phyloP scores from a whole-genome alignment of 768 basidiomycete genomes.

The Boletus pseudopeckii region DNA sequence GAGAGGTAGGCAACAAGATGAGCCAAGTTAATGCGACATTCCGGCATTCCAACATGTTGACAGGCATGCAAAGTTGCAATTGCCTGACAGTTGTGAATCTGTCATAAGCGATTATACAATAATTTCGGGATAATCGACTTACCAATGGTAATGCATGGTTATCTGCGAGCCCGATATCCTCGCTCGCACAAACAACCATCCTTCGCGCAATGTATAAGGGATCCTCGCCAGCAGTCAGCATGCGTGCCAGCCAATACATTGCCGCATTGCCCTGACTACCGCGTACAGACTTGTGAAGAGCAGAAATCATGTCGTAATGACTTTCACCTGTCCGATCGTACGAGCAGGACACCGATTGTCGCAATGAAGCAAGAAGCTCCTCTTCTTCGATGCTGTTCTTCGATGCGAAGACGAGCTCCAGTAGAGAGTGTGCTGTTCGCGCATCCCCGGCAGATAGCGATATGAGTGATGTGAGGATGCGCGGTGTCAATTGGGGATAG shows the following conservation, averaged over 20 bases:
- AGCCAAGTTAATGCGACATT: slow-evolving; percentile 74
- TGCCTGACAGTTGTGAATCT: slow-evolving; percentile 40
- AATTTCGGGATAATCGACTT: slow-evolving; percentile 14
- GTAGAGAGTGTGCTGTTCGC: slow-evolving; percentile 70
- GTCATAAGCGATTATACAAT: slow-evolving; percentile 9
- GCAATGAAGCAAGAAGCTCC: slow-evolving; percentile 52
- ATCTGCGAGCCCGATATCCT: slow-evolving; percentile 83
- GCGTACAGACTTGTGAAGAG: slow-evolving; percentile 79
- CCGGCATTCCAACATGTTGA: slow-evolving; percentile 75
- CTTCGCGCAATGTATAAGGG: slow-evolving; percentile 72
- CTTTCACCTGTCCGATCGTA: slow-evolving; percentile 77
- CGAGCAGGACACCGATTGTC: slow-evolving; percentile 58
- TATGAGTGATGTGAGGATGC: slow-evolving; percentile 46
- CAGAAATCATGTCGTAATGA: slow-evolving; percentile 80
- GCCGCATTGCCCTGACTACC: slow-evolving; percentile 76
- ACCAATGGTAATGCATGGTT: slow-evolving; percentile 72
- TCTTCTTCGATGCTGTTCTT: slow-evolving; percentile 40
- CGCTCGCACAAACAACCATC: slow-evolving; percentile 77
- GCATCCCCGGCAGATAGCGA: slow-evolving; percentile 68
- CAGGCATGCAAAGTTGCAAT: slow-evolving; percentile 62
- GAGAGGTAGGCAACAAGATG: slow-evolving; percentile 75
- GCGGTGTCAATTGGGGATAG: slow-evolving; percentile 42
- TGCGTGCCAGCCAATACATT: slow-evolving; percentile 85
- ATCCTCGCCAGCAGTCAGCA: slow-evolving; percentile 80
- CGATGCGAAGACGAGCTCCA: slow-evolving; percentile 63